phyloP scores from a whole-genome alignment of 202 grass and related monocot species.

The Setaria italica region DNA sequence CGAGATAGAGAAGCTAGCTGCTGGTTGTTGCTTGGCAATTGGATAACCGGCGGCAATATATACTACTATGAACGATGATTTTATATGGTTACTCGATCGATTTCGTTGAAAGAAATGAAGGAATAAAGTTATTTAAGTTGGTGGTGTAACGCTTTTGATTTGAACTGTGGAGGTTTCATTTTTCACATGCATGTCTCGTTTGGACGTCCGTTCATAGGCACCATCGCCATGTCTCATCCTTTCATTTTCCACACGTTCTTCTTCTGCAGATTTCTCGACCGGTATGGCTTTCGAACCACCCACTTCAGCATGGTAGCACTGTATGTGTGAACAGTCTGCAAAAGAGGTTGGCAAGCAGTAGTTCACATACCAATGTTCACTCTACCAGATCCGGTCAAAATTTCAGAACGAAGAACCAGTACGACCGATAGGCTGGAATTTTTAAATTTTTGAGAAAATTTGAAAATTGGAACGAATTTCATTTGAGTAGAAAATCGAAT shows the following conservation, averaged over 20 bases:
- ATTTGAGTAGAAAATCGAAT: too few relatives aligned
- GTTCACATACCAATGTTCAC: too few relatives aligned
- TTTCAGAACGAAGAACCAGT: too few relatives aligned
- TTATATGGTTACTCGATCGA: background rate
- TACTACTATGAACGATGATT: background rate
- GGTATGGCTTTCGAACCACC: background rate
- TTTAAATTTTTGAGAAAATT: too few relatives aligned
- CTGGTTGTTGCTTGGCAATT: background rate
- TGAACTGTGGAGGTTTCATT: background rate
- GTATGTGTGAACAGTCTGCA: background rate
- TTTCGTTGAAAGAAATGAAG: background rate
- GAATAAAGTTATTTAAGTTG: background rate
- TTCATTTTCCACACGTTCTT: background rate
- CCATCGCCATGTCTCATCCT: background rate
- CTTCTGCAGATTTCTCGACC: background rate
- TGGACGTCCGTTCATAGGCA: background rate
- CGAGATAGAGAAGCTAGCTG: background rate
- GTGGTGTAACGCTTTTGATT: background rate
- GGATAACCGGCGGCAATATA: background rate
- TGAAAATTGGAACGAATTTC: too few relatives aligned
- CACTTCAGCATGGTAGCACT: background rate
- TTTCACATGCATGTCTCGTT: constrained; percentile 25
- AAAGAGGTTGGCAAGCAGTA: background rate
- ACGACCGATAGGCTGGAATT: too few relatives aligned
- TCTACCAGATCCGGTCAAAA: too few relatives aligned